These are phyloP conservation scores for Gardenia jasminoides DNA, from an alignment of 257 asterid genomes.

Conservation along the genomic window DNA sequence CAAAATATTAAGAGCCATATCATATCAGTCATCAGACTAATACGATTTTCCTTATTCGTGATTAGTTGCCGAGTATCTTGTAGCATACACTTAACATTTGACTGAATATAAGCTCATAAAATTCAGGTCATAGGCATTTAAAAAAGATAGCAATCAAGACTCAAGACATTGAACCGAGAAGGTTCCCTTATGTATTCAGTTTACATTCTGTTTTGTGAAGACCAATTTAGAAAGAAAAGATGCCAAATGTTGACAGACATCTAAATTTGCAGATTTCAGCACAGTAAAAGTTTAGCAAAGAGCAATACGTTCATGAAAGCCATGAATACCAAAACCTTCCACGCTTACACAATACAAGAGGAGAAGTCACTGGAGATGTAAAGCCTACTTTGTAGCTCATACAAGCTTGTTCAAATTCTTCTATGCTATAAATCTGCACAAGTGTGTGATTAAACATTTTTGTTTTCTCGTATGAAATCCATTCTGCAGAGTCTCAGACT, in stretches of 20 bases:
- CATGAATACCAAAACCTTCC: not conserved
- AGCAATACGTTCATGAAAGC: not conserved
- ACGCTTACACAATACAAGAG: not conserved
- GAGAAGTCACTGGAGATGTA: not conserved
- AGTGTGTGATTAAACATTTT: not conserved
- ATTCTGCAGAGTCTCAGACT: conserved; percentile 5
- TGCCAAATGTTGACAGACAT: not conserved
- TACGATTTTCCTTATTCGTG: not conserved
- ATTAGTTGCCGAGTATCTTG: not conserved
- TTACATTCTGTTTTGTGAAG: not conserved
- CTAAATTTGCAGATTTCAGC: not conserved
- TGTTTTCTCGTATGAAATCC: not conserved
- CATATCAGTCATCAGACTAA: too few species aligned
- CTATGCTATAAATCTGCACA: not conserved
- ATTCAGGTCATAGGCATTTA: not conserved
- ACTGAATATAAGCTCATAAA: not conserved
- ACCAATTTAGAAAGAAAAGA: not conserved
- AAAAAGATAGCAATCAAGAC: not conserved
- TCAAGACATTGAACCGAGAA: not conserved
- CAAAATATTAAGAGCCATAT: not conserved
- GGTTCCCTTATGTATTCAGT: not conserved
- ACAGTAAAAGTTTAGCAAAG: not conserved
- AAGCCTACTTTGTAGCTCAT: not conserved
- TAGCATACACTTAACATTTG: not conserved
- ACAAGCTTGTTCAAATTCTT: not conserved